A percentile compares a stretch with the other conserved stretches of the same genome.
Conservation (phyloP, 1,284 basidiomycete species). For the Ustilago esculenta region DNA sequence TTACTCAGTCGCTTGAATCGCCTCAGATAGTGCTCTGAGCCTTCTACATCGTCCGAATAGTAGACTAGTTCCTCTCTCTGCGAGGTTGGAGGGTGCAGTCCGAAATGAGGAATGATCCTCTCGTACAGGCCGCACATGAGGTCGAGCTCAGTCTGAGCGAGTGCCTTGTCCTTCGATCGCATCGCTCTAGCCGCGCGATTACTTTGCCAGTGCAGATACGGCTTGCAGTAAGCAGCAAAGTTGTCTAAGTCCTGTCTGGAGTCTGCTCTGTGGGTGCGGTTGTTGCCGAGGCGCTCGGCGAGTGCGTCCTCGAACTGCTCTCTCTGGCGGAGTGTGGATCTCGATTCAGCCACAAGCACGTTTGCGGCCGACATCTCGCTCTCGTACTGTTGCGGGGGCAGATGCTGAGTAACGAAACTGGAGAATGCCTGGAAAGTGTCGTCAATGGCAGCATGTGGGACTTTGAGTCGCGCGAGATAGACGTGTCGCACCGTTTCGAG, state of each 20-base stretch:
- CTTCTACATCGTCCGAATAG: slow-evolving; percentile 21
- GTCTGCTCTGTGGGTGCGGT: background rate
- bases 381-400: slow-evolving; percentile 58
- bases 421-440: slow-evolving; percentile 56
- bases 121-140: slow-evolving; percentile 37
- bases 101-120: slow-evolving; percentile 31
- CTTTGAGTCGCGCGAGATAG: slow-evolving; percentile 50
- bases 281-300: background rate
- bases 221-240: slow-evolving; percentile 31
- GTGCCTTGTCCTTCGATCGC: slow-evolving; percentile 39
- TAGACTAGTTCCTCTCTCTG: slow-evolving; percentile 30
- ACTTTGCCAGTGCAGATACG: slow-evolving; percentile 47
- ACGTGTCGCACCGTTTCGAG: slow-evolving; percentile 47
- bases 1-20: slow-evolving; percentile 28
- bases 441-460: slow-evolving; percentile 50
- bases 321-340: slow-evolving; percentile 16
- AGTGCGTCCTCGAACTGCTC: slow-evolving; percentile 51
- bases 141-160: slow-evolving; percentile 23
- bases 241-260: slow-evolving; percentile 23
- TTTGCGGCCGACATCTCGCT: slow-evolving; percentile 52
- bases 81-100: slow-evolving; percentile 28
- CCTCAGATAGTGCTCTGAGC: slow-evolving; percentile 18
- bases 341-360: slow-evolving; percentile 31
- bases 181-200: slow-evolving; percentile 26
- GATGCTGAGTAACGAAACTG: slow-evolving; percentile 49